Conservation (phyloP, 164 flowering plant genomes). For the Annona squamosa region DNA sequence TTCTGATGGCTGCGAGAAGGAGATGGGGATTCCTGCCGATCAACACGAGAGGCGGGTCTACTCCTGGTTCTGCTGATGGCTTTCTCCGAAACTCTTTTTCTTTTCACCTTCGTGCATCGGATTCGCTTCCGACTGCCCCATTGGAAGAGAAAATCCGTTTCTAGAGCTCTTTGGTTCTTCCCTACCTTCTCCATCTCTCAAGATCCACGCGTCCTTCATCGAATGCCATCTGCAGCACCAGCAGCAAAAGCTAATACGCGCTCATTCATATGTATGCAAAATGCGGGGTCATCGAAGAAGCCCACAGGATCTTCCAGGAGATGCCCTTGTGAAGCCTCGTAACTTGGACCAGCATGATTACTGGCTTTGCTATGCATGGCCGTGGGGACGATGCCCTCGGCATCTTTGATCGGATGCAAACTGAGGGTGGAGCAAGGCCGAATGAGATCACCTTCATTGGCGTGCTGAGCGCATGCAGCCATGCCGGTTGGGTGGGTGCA, state of each 20-base stretch:
- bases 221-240: too few relatives aligned
- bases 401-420: conserved; percentile 32
- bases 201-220: too few relatives aligned
- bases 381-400: conserved; percentile 35
- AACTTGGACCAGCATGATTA: conserved; percentile 56
- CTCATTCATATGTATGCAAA: conserved; percentile 60
- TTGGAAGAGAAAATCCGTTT: conserved; percentile 41
- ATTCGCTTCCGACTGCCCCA: conserved; percentile 55
- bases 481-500: conserved; percentile 38
- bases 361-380: conserved; percentile 48
- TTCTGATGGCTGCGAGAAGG: not conserved
- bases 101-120: conserved; percentile 39
- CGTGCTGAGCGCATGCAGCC: conserved; percentile 52
- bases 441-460: conserved; percentile 47
- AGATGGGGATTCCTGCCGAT: conserved; percentile 25
- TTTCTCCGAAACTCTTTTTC: conserved; percentile 16
- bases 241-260: too few relatives aligned
- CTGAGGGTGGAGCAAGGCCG: conserved; percentile 24
- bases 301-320: conserved; percentile 28
- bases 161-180: conserved; percentile 20
- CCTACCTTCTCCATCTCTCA: conserved; percentile 26
- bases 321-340: conserved; percentile 32
- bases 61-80: conserved; percentile 18
- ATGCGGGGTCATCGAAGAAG: conserved; percentile 37
- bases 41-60: conserved; percentile 30